A percentile compares a stretch with the other conserved stretches of the same genome.
Evolutionary conservation across 768 basidiomycete genomes (phyloP).

Genomic region (Fistulinella prunicolor): DNA sequence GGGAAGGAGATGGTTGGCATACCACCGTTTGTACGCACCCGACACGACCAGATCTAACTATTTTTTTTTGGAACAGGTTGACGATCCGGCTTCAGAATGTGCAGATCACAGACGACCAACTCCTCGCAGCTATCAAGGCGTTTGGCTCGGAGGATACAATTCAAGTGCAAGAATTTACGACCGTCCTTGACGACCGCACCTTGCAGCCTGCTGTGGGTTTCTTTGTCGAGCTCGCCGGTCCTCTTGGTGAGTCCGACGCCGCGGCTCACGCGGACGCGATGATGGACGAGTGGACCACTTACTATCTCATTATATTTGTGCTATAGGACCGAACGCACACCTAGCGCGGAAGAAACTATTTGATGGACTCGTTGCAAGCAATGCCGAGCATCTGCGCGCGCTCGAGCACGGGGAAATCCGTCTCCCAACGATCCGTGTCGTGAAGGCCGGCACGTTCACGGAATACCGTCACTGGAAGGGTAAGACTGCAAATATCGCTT

Average conservation of each 20-base stretch:
- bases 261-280: too few species aligned
- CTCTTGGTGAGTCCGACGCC: conserved; percentile 8
- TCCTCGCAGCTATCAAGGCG: conserved; percentile 2
- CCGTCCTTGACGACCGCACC: conserved; percentile 13
- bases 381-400: background rate
- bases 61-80: background rate
- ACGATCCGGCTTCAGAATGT: conserved; percentile 5
- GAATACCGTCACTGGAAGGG: conserved; percentile 17
- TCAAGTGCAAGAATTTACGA: conserved; percentile 15
- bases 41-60: background rate
- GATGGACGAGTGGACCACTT: background rate
- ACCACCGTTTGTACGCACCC: background rate
- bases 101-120: conserved; percentile 8
- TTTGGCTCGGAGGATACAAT: conserved; percentile 1
- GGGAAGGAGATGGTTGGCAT: conserved; percentile 20
- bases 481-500: background rate
- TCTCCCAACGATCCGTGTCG: conserved; percentile 22
- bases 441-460: conserved; percentile 17
- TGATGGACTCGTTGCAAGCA: conserved; percentile 4
- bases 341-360: conserved; percentile 3
- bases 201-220: conserved; percentile 9
- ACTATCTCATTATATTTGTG: background rate
- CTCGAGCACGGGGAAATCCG: background rate
- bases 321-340: conserved; percentile 6
- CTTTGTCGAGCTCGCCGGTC: conserved; percentile 12